Evolutionary conservation across 768 basidiomycete genomes (phyloP).

Genomic region (Tubosaeta brunneosetosa): DNA sequence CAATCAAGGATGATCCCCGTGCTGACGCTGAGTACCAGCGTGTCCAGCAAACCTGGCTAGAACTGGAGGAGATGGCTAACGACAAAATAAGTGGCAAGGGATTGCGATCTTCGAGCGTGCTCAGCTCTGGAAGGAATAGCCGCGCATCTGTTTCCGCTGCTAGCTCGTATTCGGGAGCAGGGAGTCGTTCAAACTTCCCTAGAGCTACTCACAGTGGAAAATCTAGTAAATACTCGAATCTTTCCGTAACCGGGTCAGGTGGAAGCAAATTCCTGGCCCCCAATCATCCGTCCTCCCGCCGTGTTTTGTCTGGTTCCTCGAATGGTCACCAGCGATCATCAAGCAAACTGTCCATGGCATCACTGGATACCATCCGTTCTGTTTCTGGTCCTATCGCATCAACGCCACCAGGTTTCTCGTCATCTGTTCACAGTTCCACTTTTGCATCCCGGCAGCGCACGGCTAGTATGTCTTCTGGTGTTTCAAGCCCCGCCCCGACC

Average conservation of each 20-base stretch:
- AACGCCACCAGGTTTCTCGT: slow-evolving; percentile 30
- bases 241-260: slow-evolving; percentile 29
- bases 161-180: slow-evolving; percentile 20
- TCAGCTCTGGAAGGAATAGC: slow-evolving; percentile 62
- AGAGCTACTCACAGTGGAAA: slow-evolving; percentile 22
- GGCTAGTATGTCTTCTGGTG: slow-evolving; percentile 51
- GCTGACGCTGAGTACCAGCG: slow-evolving; percentile 57
- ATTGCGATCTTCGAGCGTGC: slow-evolving; percentile 61
- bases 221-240: slow-evolving; percentile 24
- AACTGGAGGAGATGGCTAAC: slow-evolving; percentile 75
- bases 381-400: slow-evolving; percentile 60
- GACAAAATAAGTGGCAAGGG: slow-evolving; percentile 59
- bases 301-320: slow-evolving; percentile 46
- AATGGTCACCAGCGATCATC: slow-evolving; percentile 46
- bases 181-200: slow-evolving; percentile 10
- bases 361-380: slow-evolving; percentile 51
- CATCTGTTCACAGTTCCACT: slow-evolving; percentile 54
- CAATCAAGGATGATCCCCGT: slow-evolving; percentile 55
- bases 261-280: slow-evolving; percentile 44
- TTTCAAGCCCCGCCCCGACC: slow-evolving; percentile 31
- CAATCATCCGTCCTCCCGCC: slow-evolving; percentile 42
- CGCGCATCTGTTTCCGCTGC: slow-evolving; percentile 47
- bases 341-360: slow-evolving; percentile 50
- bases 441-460: slow-evolving; percentile 85
- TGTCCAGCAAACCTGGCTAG: slow-evolving; percentile 74